Conservation (phyloP, 2,329 filamentous ascomycete species). For the Sclerotinia glacialis region DNA sequence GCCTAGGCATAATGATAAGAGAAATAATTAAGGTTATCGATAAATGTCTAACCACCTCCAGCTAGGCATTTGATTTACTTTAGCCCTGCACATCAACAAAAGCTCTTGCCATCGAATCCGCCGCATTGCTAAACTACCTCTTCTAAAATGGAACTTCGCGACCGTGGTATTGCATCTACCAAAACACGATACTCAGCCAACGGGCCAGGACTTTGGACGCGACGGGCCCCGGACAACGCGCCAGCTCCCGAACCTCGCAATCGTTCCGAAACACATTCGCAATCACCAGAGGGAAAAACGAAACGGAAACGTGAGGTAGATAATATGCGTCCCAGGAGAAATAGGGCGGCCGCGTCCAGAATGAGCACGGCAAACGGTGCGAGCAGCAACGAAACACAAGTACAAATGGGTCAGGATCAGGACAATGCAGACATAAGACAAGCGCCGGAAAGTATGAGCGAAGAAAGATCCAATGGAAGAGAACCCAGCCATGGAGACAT, state of each 20-base stretch:
- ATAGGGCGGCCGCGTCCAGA: neutral
- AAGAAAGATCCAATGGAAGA: constrained; percentile 11
- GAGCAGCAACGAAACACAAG: neutral
- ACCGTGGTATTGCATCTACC: neutral
- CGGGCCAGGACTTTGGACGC: constrained; percentile 14
- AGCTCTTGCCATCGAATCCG: constrained; percentile 8
- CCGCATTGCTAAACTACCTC: neutral
- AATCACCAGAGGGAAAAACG: constrained; percentile 6
- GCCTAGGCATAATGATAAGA: constrained; percentile 9
- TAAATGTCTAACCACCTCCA: constrained; percentile 8
- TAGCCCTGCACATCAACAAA: constrained; percentile 15
- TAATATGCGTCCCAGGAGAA: constrained; percentile 11
- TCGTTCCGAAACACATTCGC: neutral
- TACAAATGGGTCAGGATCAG: neutral
- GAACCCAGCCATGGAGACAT: constrained; percentile 1
- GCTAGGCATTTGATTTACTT: constrained; percentile 1
- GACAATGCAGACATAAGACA: neutral
- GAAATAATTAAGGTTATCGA: constrained; percentile 12
- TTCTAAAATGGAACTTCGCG: constrained; percentile 17
- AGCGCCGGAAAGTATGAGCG: neutral
- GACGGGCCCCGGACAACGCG: neutral
- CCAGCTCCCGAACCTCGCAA: constrained; percentile 1
- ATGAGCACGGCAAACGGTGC: neutral
- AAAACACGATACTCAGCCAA: constrained; percentile 17
- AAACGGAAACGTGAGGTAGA: constrained; percentile 1